These are phyloP conservation scores for Marasmius sp. DNA, from an alignment of 1,284 basidiomycete species.

Conservation along the genomic window DNA sequence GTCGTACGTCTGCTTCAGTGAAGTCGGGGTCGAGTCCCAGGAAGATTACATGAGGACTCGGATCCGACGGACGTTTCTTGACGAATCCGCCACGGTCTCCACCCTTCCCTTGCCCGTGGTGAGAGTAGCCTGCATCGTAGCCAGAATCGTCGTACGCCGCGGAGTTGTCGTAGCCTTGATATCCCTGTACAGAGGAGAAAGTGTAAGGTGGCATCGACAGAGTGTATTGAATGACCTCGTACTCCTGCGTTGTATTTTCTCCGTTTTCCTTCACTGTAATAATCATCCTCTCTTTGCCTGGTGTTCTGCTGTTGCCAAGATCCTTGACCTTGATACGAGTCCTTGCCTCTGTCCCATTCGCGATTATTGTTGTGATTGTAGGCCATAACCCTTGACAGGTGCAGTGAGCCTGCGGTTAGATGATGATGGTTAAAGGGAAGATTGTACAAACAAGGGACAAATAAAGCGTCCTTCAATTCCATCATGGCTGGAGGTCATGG, in stretches of 20 bases:
- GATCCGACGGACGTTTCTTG: slow-evolving; percentile 78
- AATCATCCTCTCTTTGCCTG: slow-evolving; percentile 62
- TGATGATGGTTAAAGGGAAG: slow-evolving; percentile 29
- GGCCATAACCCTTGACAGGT: slow-evolving; percentile 48
- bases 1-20: slow-evolving; percentile 84
- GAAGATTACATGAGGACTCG: slow-evolving; percentile 88
- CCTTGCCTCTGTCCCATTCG: slow-evolving; percentile 80
- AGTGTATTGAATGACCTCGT: slow-evolving; percentile 24
- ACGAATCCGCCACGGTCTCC: slow-evolving; percentile 49
- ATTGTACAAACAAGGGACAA: slow-evolving; percentile 33
- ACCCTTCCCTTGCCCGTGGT: slow-evolving; percentile 35
- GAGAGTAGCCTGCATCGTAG: slow-evolving; percentile 23
- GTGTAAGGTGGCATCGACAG: background rate
- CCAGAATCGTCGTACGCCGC: slow-evolving; percentile 43
- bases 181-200: slow-evolving; percentile 15
- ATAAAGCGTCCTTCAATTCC: slow-evolving; percentile 26
- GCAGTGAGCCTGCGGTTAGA: slow-evolving; percentile 2
- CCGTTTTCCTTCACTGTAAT: slow-evolving; percentile 68
- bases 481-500: slow-evolving; percentile 51
- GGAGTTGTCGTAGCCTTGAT: slow-evolving; percentile 49
- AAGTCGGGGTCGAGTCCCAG: slow-evolving; percentile 88
- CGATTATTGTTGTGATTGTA: slow-evolving; percentile 55
- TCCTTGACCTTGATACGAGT: slow-evolving; percentile 32
- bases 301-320: slow-evolving; percentile 42
- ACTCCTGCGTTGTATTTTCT: slow-evolving; percentile 77